Base-by-base conservation (phyloP, 768 basidiomycete genomes). In the Boletus sp. region DNA sequence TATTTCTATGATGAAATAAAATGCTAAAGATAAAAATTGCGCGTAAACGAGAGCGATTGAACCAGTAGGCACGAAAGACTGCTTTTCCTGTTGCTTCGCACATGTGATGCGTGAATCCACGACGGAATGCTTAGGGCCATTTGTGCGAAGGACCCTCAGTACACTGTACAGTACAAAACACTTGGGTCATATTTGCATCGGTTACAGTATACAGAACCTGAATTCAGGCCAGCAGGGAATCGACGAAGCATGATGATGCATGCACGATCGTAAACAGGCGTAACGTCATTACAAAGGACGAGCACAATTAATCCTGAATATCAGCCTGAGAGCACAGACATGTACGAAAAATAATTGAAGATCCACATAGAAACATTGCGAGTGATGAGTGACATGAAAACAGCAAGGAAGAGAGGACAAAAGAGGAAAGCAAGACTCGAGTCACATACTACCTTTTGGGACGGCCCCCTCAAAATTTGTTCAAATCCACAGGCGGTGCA, bases 391-490 rank as follows among this genome's bases (percentile, higher is more conserved):
- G 17, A 37, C 29, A 42, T 10, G 24, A 24, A 24, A 24, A 24
- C 24, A 24, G 24, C 24, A 24, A 3, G 24, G 24, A 24, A 24
- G 24, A 24, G 46, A 35, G 42, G 51, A 41, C 4, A 18, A 11
- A 28, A 18, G 7, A 28, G 39, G 6, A 45, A 33, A 47, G 1
- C 15, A 10, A 37, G 32, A 36, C 15, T 11, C 2, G 7, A 57
- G 33, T 47, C 36, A 56, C 20, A 12, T 15, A 52, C 37, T 20
- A 55, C 37, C 15, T 11, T 14, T 11, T 3, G 10, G 32, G 20
- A 32, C 18, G 35, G 39, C 45, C n/a, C 36, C 41, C 20, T 69
- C 55, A 73, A 55, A 73, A 71, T 50, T 71, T 71, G 40, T 52
- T 58, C 54, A 73, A 8, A 52, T 71, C 70, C 48, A 67, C 63